These are phyloP conservation scores for Phaeodactylum tricornutum DNA, from an alignment of 108 stramenopile genomes.

Conservation along the genomic window DNA sequence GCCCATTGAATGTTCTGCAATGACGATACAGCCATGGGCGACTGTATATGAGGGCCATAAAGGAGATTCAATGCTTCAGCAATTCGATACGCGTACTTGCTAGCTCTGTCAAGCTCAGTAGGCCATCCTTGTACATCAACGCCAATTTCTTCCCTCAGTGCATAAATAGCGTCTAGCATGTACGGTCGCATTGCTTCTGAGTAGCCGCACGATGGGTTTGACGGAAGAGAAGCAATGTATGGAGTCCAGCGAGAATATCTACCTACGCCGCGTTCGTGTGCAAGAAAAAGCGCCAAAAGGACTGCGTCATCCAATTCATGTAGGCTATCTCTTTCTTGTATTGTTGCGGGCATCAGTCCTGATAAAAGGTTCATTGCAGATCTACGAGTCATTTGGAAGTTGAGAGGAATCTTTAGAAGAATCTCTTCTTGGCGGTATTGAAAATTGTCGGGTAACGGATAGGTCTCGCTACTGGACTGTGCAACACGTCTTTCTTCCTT, in stretches of 20 bases:
- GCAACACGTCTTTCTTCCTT: neutral
- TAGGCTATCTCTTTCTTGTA: conserved; percentile 19
- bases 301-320: conserved; percentile 67
- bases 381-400: conserved; percentile 69
- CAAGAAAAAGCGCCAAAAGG: conserved; percentile 48
- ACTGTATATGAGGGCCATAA: conserved; percentile 29
- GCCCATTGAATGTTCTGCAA: conserved; percentile 60
- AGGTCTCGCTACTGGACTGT: neutral
- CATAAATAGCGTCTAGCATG: conserved; percentile 53
- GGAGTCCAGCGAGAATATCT: conserved; percentile 50
- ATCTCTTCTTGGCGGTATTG: conserved; percentile 46
- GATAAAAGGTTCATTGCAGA: conserved; percentile 49
- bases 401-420: conserved; percentile 53
- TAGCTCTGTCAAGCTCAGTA: conserved; percentile 54
- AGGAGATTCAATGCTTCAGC: conserved; percentile 21
- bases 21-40: conserved; percentile 19
- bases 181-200: conserved; percentile 37
- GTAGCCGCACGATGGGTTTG: conserved; percentile 67
- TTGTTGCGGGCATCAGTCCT: conserved; percentile 38
- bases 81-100: conserved; percentile 44
- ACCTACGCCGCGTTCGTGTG: conserved; percentile 64
- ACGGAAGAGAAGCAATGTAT: conserved; percentile 72
- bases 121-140: conserved; percentile 69
- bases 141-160: conserved; percentile 54
- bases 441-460: neutral